Evolutionary conservation across 441 rosid species (phyloP), one percentile per base, ranked within the genome.

Genomic region (Melastoma candidum): DNA sequence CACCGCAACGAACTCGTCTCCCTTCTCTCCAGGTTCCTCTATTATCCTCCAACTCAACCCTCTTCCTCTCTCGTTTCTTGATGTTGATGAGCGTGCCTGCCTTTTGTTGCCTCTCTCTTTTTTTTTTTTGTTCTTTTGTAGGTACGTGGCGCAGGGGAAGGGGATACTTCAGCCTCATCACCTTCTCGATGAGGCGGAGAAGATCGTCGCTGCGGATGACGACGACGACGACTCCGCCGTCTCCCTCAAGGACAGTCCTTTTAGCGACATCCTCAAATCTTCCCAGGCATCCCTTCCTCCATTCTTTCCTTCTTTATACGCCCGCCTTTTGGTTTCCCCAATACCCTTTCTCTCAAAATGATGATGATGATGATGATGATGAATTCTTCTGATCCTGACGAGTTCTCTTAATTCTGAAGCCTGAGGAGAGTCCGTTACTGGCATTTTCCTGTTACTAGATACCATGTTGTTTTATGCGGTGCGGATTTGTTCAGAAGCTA

Each of bases 121-220:
- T 49, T 26, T 49, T 22, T 50, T 50, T 50, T 50, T 11, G 63
- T 54, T 71, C 9, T 2, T 46, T 47, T 47, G 56, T 71, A 93
- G 98, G 79, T 93, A 89, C 44, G 95, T 89, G 66, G 88, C 73
- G 49, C 95, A 89, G 64, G 98, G 98, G 5, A 89, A 93, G 70
- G 95, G 92, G 53, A 82, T 93, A 49, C 57, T 93, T 72, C 88
- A 82, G 27, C 97, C 98, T 11, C 97, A 89, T 69, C 80, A 76
- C 61, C 63, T 93, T 79, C 69, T 88, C 44, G 98, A 93, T 65
- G 95, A 93, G 59, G 78, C 89, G 13, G 88, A 88, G 22, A 79
- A 69, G 39, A 48, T 84, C 14, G 55, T 78, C 26, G 63, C 36
- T 3, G 36, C 22, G 22, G 22, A 17, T 17, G 22, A 17, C 22